phyloP scores from a whole-genome alignment of 2,329 filamentous ascomycete genomes.

The Hypoxylon sp. region DNA sequence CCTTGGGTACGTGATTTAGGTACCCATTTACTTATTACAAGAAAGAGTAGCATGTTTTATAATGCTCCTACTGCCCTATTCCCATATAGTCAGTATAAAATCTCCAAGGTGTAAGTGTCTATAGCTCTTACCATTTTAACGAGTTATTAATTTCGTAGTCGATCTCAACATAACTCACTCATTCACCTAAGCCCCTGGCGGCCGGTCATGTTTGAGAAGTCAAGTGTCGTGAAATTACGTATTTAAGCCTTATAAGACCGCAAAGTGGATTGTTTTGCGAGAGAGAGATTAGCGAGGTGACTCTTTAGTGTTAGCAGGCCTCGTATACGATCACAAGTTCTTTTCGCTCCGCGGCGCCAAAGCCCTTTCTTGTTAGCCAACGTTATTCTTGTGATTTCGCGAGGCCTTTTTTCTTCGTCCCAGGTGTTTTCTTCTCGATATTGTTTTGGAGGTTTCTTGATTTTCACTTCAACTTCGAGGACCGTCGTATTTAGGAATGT shows the following conservation, averaged over 20 bases:
- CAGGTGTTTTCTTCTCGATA: neutral
- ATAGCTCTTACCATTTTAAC: too few relatives aligned
- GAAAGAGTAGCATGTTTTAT: too few relatives aligned
- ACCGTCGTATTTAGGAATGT: neutral
- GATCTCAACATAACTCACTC: too few relatives aligned
- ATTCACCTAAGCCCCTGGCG: too few relatives aligned
- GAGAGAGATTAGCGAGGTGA: too few relatives aligned
- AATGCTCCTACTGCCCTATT: neutral
- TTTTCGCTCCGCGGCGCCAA: neutral
- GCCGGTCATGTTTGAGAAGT: too few relatives aligned
- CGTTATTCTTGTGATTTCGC: neutral
- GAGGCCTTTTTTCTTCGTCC: neutral
- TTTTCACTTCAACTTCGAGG: constrained; percentile 9
- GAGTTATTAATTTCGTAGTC: too few relatives aligned
- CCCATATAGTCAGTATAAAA: neutral
- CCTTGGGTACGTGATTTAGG: too few relatives aligned
- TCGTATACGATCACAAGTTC: neutral
- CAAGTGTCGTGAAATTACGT: neutral
- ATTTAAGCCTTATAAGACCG: too few relatives aligned
- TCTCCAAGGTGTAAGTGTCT: too few relatives aligned
- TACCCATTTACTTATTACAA: too few relatives aligned
- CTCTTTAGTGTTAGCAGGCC: neutral
- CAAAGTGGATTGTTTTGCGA: too few relatives aligned
- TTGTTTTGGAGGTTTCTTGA: neutral
- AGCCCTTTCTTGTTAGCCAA: neutral